Percentiles rank a stretch among this genome's conserved stretches.
Conservation (phyloP, 495 filamentous ascomycete genomes). For the Penicillium steckii region DNA sequence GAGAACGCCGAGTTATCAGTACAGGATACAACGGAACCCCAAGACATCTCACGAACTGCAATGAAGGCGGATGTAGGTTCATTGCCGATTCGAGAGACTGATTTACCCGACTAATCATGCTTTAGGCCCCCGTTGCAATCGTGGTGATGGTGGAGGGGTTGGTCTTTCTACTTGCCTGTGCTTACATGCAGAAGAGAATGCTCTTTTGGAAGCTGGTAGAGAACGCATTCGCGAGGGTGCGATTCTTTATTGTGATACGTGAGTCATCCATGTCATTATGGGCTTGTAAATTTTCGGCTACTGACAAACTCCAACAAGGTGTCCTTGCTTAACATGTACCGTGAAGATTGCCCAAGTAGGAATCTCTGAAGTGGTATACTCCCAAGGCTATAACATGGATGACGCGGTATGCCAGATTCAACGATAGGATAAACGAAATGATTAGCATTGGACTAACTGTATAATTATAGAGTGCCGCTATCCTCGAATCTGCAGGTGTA, state of each 20-base stretch:
- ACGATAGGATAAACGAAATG: not conserved
- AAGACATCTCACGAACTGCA: conserved; percentile 81
- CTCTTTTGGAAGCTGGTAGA: conserved; percentile 86
- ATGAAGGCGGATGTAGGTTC: conserved; percentile 79
- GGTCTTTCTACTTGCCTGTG: conserved; percentile 85
- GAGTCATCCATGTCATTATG: conserved; percentile 18
- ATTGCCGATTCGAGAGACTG: not conserved
- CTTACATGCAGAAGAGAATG: conserved; percentile 96
- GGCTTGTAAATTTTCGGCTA: not conserved
- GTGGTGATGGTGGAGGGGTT: conserved; percentile 63
- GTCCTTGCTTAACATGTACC: conserved; percentile 95
- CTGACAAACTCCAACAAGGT: conserved; percentile 47
- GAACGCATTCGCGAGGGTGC: conserved; percentile 79
- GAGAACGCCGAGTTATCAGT: conserved; percentile 82
- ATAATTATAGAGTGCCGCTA: conserved; percentile 61
- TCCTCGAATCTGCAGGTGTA: conserved; percentile 75
- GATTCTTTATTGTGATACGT: conserved; percentile 91
- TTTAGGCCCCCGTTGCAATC: conserved; percentile 74
- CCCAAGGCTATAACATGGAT: conserved; percentile 92
- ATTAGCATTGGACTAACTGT: conserved; percentile 7
- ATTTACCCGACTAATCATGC: not conserved
- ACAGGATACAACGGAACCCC: conserved; percentile 99
- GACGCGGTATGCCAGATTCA: conserved; percentile 49
- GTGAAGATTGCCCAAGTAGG: conserved; percentile 98
- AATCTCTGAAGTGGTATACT: conserved; percentile 92